Evolutionary conservation across 805 yeast species (phyloP), one percentile per base, ranked within the genome.

Genomic region (Metschnikowia arizonensis): DNA sequence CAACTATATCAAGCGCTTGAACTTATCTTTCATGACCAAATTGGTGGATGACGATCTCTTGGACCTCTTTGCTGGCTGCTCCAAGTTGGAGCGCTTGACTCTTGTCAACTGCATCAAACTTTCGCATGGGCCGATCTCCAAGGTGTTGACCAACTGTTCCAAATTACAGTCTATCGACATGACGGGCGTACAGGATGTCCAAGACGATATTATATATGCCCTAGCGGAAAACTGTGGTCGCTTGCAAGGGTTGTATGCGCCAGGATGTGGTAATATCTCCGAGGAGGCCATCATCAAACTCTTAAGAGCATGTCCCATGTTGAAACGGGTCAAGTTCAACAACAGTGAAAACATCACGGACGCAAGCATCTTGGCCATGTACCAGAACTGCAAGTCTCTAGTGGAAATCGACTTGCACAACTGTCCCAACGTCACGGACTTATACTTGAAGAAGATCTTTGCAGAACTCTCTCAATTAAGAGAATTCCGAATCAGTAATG

Each of bases 371-470:
- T 57, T 69, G 33, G 73, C 75, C 18, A 71, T 89, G 63, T 82
- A 85, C 44, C 69, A 71, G n/a, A 77, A 77, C 59, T 91, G 97
- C 63, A 83, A 84, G 33, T 74, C 82, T 45, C 70, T 91, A 40
- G 95, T 90, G 14, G 99, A 91, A 64, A 83, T 93, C 42, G 98
- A 91, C 65, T 73, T 91, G 40, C 90, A 88, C 53, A 83, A 82
- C 36, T 85, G 96, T 64, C 78, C 83, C n/a, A 73, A 77, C 50
- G 79, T 90, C 30, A 77, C 85, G 11, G 86, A 88, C 60, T 60
- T 59, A n/a, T 72, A 85, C 35, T 71, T 89, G 39, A 68, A 75
- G 45, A 63, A 63, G 9, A 68, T 86, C 5, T 81, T 89, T 53
- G 61, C 72, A 14, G 79, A 77, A 23, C 72, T 89, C 38, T 77